phyloP scores from a whole-genome alignment of 2,329 filamentous ascomycete genomes.

The Metarhizium album region DNA sequence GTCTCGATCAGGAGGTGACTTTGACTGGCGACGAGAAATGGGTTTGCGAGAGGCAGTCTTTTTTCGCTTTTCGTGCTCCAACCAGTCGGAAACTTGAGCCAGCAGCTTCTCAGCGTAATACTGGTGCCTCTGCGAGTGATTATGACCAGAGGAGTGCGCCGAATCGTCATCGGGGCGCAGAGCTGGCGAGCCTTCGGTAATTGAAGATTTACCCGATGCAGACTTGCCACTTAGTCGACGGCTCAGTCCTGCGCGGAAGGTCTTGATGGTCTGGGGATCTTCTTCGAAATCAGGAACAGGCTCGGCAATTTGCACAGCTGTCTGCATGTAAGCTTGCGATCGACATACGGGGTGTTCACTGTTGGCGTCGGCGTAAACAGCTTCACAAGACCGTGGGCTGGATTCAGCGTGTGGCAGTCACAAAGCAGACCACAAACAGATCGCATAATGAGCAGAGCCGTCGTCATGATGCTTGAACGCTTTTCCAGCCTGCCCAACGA shows the following conservation, averaged over 20 bases:
- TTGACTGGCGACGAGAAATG: conserved; percentile 30
- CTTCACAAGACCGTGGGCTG: not conserved
- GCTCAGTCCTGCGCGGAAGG: conserved; percentile 21
- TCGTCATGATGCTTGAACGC: not conserved
- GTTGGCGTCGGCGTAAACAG: not conserved
- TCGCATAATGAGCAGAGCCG: not conserved
- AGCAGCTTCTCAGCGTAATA: conserved; percentile 48
- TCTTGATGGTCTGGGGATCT: conserved; percentile 19
- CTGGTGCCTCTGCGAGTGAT: conserved; percentile 22
- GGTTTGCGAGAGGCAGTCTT: conserved; percentile 35
- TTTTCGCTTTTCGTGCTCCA: conserved; percentile 66
- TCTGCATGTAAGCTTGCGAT: conserved; percentile 14
- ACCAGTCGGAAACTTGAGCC: conserved; percentile 70
- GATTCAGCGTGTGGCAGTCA: not conserved
- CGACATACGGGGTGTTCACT: not conserved
- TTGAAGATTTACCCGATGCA: conserved; percentile 34
- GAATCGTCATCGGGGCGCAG: conserved; percentile 19
- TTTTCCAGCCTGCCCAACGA: not conserved
- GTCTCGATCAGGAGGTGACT: conserved; percentile 21
- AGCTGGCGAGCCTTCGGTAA: conserved; percentile 22
- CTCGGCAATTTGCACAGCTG: conserved; percentile 49
- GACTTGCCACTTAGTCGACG: conserved; percentile 25
- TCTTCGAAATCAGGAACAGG: conserved; percentile 28
- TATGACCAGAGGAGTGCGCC: conserved; percentile 12
- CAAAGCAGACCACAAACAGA: not conserved